These are phyloP conservation scores for Eucalyptus regnans DNA, from an alignment of 345 rosid species.

Conservation along the genomic window DNA sequence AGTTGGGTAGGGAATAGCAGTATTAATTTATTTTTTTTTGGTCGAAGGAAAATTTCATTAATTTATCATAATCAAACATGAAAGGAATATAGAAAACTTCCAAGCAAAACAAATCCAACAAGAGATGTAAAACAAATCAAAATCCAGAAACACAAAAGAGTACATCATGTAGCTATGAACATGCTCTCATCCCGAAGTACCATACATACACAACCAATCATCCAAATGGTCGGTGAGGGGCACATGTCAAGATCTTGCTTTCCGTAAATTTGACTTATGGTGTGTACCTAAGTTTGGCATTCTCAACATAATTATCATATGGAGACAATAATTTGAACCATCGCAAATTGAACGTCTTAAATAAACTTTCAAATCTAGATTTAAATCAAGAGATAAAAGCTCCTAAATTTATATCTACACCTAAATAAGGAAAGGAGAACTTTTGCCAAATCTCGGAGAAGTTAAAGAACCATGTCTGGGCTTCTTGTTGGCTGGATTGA, in stretches of 20 bases:
- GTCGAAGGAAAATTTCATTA: not conserved
- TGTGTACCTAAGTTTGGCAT: not conserved
- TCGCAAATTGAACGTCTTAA: too few relatives aligned
- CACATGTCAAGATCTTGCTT: not conserved
- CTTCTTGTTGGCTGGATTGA: not conserved
- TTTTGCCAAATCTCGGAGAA: too few relatives aligned
- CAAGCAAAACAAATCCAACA: not conserved
- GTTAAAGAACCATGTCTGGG: not conserved
- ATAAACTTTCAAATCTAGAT: too few relatives aligned
- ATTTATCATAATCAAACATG: not conserved
- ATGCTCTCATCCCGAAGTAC: too few relatives aligned
- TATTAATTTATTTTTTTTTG: not conserved
- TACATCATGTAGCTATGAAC: rapidly evolving
- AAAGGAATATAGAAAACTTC: not conserved
- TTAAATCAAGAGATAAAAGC: too few relatives aligned
- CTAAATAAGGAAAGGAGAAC: too few relatives aligned
- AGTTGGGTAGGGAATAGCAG: not conserved
- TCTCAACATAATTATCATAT: too few relatives aligned
- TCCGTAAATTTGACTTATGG: not conserved
- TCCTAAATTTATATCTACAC: too few relatives aligned
- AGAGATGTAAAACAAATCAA: not conserved
- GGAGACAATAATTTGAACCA: too few relatives aligned
- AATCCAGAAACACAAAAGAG: not conserved
- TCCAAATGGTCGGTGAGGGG: rapidly evolving
- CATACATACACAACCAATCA: not conserved